Evolutionary conservation across 164 flowering plant genomes (phyloP).

Genomic region (Cinnamomum micranthum): DNA sequence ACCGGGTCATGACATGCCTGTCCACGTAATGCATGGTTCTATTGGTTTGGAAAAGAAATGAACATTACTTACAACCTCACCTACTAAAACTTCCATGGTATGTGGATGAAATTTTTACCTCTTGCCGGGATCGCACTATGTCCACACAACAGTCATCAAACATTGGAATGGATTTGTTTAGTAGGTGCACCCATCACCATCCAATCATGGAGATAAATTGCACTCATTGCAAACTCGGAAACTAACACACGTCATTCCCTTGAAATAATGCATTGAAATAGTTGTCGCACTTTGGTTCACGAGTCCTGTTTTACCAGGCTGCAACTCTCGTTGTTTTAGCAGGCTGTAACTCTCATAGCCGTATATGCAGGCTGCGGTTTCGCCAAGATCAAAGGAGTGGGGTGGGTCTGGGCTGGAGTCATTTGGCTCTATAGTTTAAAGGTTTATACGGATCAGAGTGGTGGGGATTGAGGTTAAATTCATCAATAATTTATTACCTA

Average conservation of each 20-base stretch:
- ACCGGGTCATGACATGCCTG: too few relatives aligned
- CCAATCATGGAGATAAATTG: neutral
- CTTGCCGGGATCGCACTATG: too few relatives aligned
- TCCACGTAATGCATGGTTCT: too few relatives aligned
- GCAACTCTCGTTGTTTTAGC: slow-evolving; percentile 49
- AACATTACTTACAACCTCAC: too few relatives aligned
- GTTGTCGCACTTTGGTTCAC: neutral
- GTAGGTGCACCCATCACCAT: neutral
- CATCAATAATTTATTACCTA: too few relatives aligned
- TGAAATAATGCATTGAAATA: neutral
- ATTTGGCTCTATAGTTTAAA: slow-evolving; percentile 90
- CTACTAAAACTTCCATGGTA: too few relatives aligned
- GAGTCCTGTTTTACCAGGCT: slow-evolving; percentile 35
- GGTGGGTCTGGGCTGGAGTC: slow-evolving; percentile 99
- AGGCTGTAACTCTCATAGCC: slow-evolving; percentile 88
- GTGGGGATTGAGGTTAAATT: too few relatives aligned
- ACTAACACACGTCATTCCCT: neutral
- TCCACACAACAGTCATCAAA: too few relatives aligned
- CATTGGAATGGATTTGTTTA: neutral
- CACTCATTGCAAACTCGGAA: too few relatives aligned
- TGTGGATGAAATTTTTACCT: too few relatives aligned
- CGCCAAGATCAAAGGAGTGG: slow-evolving; percentile 57
- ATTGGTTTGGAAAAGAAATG: too few relatives aligned
- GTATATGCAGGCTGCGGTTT: slow-evolving; percentile 92
- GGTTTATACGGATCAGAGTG: too few relatives aligned